Evolutionary conservation across 495 filamentous ascomycete genomes (phyloP).

Genomic region (Hyaloscypha finlandica): DNA sequence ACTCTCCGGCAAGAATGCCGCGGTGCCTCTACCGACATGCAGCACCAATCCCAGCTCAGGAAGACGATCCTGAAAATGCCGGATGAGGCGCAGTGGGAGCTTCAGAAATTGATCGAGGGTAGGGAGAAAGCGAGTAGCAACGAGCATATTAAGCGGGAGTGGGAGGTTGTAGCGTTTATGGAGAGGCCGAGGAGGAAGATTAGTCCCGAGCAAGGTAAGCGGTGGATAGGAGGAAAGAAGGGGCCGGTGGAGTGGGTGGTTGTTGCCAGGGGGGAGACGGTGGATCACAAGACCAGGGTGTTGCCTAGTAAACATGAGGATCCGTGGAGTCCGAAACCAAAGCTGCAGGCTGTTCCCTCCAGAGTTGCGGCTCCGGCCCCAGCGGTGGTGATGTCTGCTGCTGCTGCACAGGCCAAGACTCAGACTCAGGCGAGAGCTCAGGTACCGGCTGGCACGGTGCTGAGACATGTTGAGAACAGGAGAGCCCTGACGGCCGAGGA

Average conservation of each 20-base stretch:
- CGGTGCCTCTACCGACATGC: background rate
- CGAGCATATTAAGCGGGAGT: constrained; percentile 6
- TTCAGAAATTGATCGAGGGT: constrained; percentile 16
- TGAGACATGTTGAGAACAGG: constrained; percentile 20
- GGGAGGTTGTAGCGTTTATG: constrained; percentile 10
- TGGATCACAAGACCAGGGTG: constrained; percentile 7
- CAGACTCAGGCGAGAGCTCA: background rate
- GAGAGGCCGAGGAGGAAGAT: constrained; percentile 17
- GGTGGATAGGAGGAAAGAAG: constrained; percentile 5
- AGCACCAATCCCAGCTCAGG: background rate
- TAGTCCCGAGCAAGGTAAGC: background rate
- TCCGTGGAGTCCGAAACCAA: constrained; percentile 18
- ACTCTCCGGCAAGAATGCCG: background rate
- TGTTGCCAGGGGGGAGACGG: constrained; percentile 13
- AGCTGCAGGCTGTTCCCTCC: background rate
- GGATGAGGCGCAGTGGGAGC: constrained; percentile 21
- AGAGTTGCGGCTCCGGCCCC: background rate
- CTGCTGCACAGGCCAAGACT: background rate
- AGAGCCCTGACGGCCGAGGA: constrained; percentile 2
- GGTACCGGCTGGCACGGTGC: background rate
- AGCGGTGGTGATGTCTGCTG: background rate
- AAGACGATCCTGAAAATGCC: constrained; percentile 9
- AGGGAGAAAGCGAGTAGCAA: constrained; percentile 12
- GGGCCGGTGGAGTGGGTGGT: constrained; percentile 16
- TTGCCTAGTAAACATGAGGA: constrained; percentile 19